Evolutionary conservation across 2,329 filamentous ascomycete species (phyloP), one percentile per base, ranked within the genome.

Genomic region (Venturia pyrina): DNA sequence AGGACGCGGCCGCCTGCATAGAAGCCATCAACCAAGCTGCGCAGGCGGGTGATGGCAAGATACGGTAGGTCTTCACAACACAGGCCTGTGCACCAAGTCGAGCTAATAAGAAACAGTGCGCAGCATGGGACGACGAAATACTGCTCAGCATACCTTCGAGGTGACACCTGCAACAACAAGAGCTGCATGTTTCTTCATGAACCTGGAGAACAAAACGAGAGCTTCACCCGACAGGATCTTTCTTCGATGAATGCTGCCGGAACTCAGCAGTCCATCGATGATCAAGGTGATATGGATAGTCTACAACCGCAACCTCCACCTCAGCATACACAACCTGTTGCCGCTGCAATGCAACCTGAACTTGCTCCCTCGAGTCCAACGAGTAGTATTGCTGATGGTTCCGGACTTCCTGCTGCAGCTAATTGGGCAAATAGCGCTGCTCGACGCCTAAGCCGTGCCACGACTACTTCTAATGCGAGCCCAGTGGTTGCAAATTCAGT

Each of bases 121-220:
- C 87, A 89, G 74, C 88, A 88, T 69, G 95, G 95, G 32, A 99
- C 95, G 0, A 99, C 95, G 5, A 99, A 99, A 75, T 99, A 99
- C 77, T 99, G 95, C 76, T 99, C 95, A 0, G 93, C 95, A 4
- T 99, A 96, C 81, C 82, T 99, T 21, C 89, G 96, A 66, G 92
- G 96, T 70, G 95, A 99, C 76, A 89, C 88, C 70, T 99, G 95
- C 77, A 92, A 90, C 66, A 99, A 99, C 73, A 87, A 93, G 63
- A 93, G 95, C 69, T 99, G 95, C 80, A 99, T 97, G 86, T 99
- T 99, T 76, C 79, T 99, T 63, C 95, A 99, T 73, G 96, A 99
- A 77, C 90, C 95, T 48, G 96, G 95, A n/a, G 95, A 99, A 73
- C 95, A 97, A 71, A 93, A 95, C 70, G 93, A 98, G 73, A 97